Evolutionary conservation across 2,329 filamentous ascomycete species (phyloP).

Genomic region (Ceratocystis cubensis): DNA sequence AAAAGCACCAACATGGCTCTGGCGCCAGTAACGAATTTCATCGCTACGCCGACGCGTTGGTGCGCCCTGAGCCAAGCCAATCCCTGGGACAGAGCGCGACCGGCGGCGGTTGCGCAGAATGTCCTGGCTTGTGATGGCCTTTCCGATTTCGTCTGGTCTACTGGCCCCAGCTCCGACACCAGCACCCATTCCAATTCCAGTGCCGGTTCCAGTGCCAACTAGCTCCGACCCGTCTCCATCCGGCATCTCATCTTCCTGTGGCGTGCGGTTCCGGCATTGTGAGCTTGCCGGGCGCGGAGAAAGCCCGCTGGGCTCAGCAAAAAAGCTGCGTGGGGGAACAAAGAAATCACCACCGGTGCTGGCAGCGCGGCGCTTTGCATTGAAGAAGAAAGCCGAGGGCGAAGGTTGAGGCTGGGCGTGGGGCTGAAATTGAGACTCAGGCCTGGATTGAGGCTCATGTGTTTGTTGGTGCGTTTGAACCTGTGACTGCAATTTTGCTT

Average conservation of each 20-base stretch:
- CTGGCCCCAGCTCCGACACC: background rate
- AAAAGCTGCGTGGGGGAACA: constrained; percentile 11
- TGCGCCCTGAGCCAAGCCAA: constrained; percentile 29
- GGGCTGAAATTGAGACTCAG: background rate
- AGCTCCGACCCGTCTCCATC: constrained; percentile 34
- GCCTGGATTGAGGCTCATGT: background rate
- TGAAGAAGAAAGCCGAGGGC: background rate
- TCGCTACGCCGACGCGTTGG: constrained; percentile 43
- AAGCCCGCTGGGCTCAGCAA: constrained; percentile 32
- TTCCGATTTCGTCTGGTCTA: constrained; percentile 40
- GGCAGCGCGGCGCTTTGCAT: constrained; percentile 17
- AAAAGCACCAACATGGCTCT: constrained; percentile 41
- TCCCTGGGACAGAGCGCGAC: constrained; percentile 47
- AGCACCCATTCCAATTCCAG: background rate
- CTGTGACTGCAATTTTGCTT: constrained; percentile 5
- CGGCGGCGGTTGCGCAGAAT: constrained; percentile 37
- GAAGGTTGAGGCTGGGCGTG: background rate
- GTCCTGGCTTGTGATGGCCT: constrained; percentile 46
- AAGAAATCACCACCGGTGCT: constrained; percentile 16
- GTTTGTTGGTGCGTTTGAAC: constrained; percentile 19
- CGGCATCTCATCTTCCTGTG: constrained; percentile 28
- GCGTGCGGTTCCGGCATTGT: constrained; percentile 38
- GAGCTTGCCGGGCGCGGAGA: constrained; percentile 50
- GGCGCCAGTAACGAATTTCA: constrained; percentile 52
- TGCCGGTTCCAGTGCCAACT: background rate